Conservation (phyloP, 2,329 filamentous ascomycete genomes). For the Sclerotinia minor region DNA sequence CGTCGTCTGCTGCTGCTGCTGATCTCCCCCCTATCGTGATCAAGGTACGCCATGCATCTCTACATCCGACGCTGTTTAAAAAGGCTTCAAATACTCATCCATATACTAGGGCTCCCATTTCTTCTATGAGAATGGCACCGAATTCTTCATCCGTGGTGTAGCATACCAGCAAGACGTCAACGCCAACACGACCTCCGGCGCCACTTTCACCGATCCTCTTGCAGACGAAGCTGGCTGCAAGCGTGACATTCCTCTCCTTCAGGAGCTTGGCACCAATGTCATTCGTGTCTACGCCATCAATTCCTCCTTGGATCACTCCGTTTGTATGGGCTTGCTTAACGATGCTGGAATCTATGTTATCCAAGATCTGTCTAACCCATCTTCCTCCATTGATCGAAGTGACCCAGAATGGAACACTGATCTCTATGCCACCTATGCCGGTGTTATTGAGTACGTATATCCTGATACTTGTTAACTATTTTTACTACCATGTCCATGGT, state of each 20-base stretch:
- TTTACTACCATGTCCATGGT: not conserved
- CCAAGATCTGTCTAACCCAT: conserved; percentile 83
- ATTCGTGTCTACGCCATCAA: conserved; percentile 95
- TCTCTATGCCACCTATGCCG: conserved; percentile 78
- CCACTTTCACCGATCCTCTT: conserved; percentile 78
- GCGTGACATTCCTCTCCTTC: conserved; percentile 81
- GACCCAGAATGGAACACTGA: conserved; percentile 74
- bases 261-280: conserved; percentile 80
- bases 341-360: conserved; percentile 93
- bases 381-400: conserved; percentile 80
- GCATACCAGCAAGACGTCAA: conserved; percentile 86
- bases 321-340: conserved; percentile 81
- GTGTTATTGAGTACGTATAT: conserved; percentile 65
- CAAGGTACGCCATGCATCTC: conserved; percentile 38
- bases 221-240: conserved; percentile 69
- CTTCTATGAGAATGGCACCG: conserved; percentile 59
- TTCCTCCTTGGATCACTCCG: conserved; percentile 72
- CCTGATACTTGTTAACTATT: not conserved
- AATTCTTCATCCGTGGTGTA: conserved; percentile 92
- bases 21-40: conserved; percentile 57
- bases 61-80: not conserved
- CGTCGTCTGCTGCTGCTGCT: conserved; percentile 50
- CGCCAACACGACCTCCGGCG: conserved; percentile 51
- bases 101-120: conserved; percentile 41
- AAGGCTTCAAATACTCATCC: conserved; percentile 17